phyloP scores from a whole-genome alignment of 768 basidiomycete genomes.

The Tricholoma sp. region DNA sequence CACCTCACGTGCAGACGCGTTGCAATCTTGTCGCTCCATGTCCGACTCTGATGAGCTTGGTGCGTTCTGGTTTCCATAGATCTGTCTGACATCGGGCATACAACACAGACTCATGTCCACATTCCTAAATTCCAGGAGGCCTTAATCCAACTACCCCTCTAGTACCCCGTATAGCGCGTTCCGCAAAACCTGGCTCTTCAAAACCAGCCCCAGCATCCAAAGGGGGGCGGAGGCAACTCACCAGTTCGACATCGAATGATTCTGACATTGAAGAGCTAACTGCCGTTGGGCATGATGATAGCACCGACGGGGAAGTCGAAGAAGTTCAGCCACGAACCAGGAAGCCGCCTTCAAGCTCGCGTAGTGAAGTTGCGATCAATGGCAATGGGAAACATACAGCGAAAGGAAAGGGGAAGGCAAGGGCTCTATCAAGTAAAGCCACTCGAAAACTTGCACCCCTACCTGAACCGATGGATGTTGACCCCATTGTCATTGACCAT shows the following conservation, averaged over 20 bases:
- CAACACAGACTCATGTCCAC: conserved; percentile 1
- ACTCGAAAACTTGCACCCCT: conserved; percentile 4
- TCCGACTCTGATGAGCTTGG: conserved; percentile 16
- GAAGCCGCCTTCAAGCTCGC: conserved; percentile 7
- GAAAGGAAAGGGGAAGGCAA: conserved; percentile 32
- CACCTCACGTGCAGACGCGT: conserved; percentile 18
- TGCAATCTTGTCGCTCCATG: conserved; percentile 17
- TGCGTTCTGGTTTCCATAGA: conserved; percentile 5
- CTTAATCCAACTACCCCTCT: conserved; percentile 10
- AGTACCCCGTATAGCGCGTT: conserved; percentile 6
- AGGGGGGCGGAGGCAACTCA: conserved; percentile 9
- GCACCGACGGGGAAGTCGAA: conserved; percentile 3
- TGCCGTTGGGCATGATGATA: background rate
- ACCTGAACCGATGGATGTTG: conserved; percentile 19
- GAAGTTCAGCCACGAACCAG: background rate
- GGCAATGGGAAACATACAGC: conserved; percentile 22
- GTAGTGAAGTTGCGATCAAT: conserved; percentile 12
- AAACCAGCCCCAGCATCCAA: conserved; percentile 10
- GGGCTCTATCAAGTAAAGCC: conserved; percentile 20
- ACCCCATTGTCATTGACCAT: conserved; percentile 15
- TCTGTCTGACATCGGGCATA: background rate
- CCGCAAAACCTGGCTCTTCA: conserved; percentile 15
- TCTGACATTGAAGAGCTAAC: conserved; percentile 16
- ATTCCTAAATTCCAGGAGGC: conserved; percentile 11
- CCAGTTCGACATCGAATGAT: conserved; percentile 3